Conservation (phyloP, 2,329 filamentous ascomycete genomes). For the Neofusicoccum parvum region DNA sequence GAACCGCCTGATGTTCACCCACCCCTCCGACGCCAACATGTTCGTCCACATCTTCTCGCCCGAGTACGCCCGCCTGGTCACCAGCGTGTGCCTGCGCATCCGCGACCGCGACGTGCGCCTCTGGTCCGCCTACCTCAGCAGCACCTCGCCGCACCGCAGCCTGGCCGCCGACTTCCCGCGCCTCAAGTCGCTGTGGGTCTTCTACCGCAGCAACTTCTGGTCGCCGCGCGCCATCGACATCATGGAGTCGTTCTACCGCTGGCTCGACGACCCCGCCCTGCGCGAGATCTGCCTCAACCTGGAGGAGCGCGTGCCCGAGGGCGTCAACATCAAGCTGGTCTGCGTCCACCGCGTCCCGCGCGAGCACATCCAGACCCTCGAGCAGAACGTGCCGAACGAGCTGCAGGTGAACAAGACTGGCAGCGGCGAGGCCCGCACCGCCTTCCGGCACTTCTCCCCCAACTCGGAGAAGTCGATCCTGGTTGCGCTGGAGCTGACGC, state of each 20-base stretch:
- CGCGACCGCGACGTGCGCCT: slow-evolving; percentile 40
- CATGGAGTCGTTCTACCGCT: slow-evolving; percentile 36
- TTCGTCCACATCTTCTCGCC: slow-evolving; percentile 38
- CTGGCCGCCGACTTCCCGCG: slow-evolving; percentile 38
- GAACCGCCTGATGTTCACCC: slow-evolving; percentile 42
- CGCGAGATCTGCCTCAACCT: slow-evolving; percentile 38
- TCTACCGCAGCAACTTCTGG: slow-evolving; percentile 28
- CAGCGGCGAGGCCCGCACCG: slow-evolving; percentile 34
- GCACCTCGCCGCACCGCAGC: slow-evolving; percentile 32
- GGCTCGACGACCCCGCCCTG: slow-evolving; percentile 39
- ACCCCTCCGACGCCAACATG: slow-evolving; percentile 44
- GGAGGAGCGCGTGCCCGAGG: slow-evolving; percentile 30
- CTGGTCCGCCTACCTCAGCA: slow-evolving; percentile 41
- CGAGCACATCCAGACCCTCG: slow-evolving; percentile 50
- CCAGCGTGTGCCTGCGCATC: slow-evolving; percentile 38
- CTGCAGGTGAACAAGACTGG: slow-evolving; percentile 35
- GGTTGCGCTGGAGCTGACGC: slow-evolving; percentile 19
- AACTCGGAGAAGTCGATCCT: slow-evolving; percentile 7
- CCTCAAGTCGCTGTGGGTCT: slow-evolving; percentile 39
- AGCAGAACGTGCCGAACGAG: slow-evolving; percentile 59
- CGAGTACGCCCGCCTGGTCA: slow-evolving; percentile 30
- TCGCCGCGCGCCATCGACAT: slow-evolving; percentile 24
- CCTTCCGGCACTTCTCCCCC: slow-evolving; percentile 33
- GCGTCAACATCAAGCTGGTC: slow-evolving; percentile 37
- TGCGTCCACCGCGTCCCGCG: slow-evolving; percentile 38